Base-by-base conservation (phyloP, 306 rosid species). In the Dryas alaskensis region DNA sequence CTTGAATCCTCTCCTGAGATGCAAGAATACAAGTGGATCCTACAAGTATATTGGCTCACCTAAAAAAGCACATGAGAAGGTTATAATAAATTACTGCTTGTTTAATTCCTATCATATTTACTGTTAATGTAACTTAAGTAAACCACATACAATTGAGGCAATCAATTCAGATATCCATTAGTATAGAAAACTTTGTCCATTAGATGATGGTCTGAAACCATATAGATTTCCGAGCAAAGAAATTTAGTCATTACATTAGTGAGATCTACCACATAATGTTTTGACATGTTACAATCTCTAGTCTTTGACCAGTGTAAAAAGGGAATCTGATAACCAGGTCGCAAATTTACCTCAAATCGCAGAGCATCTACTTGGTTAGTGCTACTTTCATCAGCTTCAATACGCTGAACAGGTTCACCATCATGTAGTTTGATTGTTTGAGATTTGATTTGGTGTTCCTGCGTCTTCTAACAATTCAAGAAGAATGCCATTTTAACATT, bases 21-120 rank as follows among this genome's bases (percentile, higher is more conserved):
- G 86, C 98, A 91, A 77, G 91, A 65, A 82, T 89, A 93, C 87
- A 91, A 78, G 91, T 93, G 98, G 82, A 93, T 80, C 87, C 98
- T 87, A 81, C 89, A 96, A 0, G 97, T 91, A 66, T 93, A 91
- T 69, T 88, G 90, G 86, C 98, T 93, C 69, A 93, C 92, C 98
- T 93, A 82, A 72, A 79, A 75, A 63, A 31, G 62, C 54, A 84
- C 10, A 39, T 8, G 63, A 46, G 8, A 51, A 63, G 66, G 2
- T 52, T 5, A 43, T 3, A 9, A 22, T 22, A 12, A 10, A 19
- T 27, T 13, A 73, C 2, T n/a, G 25, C 40, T 37, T 9, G 48
- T 63, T 17, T 63, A 11, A 63, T 52, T 2, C 6, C 42, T 5
- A 13, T 13, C 40, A 39, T 60, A n/a, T 39, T 25, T 19, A 42